Evolutionary conservation across 2,329 filamentous ascomycete genomes (phyloP).

Genomic region (Escovopsis sp.): DNA sequence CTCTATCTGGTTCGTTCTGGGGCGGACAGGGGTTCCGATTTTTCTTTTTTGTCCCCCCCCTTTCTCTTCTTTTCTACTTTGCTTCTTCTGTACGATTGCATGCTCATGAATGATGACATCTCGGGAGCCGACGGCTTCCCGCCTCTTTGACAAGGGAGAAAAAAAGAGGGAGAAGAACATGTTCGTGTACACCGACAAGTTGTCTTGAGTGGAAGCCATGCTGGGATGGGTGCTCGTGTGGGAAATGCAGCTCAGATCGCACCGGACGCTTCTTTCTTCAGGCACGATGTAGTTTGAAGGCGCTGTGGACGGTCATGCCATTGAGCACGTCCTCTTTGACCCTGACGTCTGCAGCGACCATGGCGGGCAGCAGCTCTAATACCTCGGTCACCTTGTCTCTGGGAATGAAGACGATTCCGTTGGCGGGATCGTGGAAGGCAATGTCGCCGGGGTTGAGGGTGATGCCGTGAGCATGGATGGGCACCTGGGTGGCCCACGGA

Average conservation of each 20-base stretch:
- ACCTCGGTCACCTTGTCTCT: slow-evolving; percentile 43
- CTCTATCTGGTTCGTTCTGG: neutral
- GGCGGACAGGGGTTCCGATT: neutral
- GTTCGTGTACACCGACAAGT: neutral
- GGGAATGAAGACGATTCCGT: slow-evolving; percentile 57
- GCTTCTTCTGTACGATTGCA: slow-evolving; percentile 17
- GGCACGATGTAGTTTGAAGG: slow-evolving; percentile 44
- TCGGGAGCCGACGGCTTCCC: slow-evolving; percentile 7
- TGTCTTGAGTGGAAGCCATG: no score
- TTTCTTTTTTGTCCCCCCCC: slow-evolving; percentile 9
- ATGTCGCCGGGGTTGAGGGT: slow-evolving; percentile 44
- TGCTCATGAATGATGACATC: slow-evolving; percentile 25
- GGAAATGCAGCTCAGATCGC: no score
- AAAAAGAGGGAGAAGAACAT: neutral
- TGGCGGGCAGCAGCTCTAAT: slow-evolving; percentile 41
- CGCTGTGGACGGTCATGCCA: slow-evolving; percentile 49
- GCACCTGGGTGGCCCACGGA: slow-evolving; percentile 37
- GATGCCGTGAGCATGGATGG: slow-evolving; percentile 28
- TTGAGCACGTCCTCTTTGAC: slow-evolving; percentile 50
- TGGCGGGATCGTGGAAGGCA: slow-evolving; percentile 52
- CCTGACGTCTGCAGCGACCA: slow-evolving; percentile 38
- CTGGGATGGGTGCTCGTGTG: no score
- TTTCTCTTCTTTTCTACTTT: slow-evolving; percentile 7
- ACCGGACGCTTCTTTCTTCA: neutral
- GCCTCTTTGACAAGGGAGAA: neutral